These are phyloP conservation scores for Babesia gibsoni DNA, from an alignment of 169 alveolate genomes.

Conservation along the genomic window DNA sequence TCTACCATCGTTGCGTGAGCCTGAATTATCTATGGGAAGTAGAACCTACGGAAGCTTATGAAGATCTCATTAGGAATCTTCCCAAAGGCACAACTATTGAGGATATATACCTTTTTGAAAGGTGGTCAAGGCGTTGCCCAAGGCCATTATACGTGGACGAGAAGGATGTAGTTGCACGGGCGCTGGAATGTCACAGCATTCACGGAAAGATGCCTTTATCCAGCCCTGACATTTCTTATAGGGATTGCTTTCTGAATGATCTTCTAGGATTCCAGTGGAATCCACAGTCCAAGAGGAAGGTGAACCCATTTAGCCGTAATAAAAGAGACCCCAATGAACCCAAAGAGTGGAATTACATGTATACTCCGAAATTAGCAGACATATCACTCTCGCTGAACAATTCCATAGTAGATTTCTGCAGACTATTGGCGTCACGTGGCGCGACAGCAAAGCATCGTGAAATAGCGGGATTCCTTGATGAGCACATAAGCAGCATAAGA, in stretches of 20 bases:
- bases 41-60: not conserved
- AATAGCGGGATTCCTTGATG: not conserved
- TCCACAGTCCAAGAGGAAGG: constrained; percentile 32
- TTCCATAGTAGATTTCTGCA: not conserved
- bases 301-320: no score
- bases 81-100: constrained; percentile 8
- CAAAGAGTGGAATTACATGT: constrained; percentile 20
- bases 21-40: not conserved
- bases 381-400: constrained; percentile 9
- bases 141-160: constrained; percentile 35
- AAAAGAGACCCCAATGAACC: not conserved
- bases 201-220: not conserved
- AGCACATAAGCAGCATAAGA: not conserved
- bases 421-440: not conserved
- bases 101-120: constrained; percentile 53
- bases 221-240: not conserved
- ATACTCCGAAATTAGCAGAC: constrained; percentile 32
- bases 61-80: not conserved
- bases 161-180: not conserved
- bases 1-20: constrained; percentile 36
- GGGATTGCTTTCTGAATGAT: constrained; percentile 41
- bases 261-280: constrained; percentile 11
- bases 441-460: not conserved
- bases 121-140: constrained; percentile 54
- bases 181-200: not conserved